A percentile compares a stretch with the other conserved stretches of the same genome.
These are phyloP conservation scores for Hypoxylon fuscum DNA, from an alignment of 495 filamentous ascomycete species.

Conservation along the genomic window DNA sequence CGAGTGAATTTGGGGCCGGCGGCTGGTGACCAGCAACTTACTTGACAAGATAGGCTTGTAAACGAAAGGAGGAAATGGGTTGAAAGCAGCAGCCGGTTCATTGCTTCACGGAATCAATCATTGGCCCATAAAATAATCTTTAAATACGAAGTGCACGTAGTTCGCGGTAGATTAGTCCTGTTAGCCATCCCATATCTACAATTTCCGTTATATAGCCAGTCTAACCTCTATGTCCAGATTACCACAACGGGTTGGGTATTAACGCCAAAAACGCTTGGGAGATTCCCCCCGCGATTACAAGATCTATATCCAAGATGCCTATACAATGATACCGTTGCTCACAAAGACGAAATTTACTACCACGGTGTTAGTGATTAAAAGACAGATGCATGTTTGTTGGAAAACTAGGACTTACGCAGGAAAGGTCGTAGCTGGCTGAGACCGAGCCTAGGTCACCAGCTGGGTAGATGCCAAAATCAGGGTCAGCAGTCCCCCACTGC, in stretches of 20 bases:
- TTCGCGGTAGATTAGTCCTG: constrained; percentile 10
- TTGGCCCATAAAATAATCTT: background rate
- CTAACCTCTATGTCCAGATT: constrained; percentile 22
- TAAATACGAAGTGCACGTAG: background rate
- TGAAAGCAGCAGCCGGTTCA: too few species aligned
- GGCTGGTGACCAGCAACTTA: too few species aligned
- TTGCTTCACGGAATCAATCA: background rate
- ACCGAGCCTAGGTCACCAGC: constrained; percentile 49
- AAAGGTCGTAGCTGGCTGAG: constrained; percentile 65
- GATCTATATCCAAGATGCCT: constrained; percentile 26
- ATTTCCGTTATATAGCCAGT: background rate
- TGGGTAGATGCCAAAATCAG: constrained; percentile 68
- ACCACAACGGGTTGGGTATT: constrained; percentile 9
- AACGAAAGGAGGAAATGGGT: background rate
- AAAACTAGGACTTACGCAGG: constrained; percentile 47
- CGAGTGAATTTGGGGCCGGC: too few species aligned
- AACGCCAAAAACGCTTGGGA: constrained; percentile 16
- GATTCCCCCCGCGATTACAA: constrained; percentile 9
- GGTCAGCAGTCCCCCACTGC: constrained; percentile 60
- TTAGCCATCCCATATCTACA: background rate
- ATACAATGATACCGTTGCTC: background rate
- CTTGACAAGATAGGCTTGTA: too few species aligned
- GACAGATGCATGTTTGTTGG: background rate
- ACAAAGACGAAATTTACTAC: constrained; percentile 4
- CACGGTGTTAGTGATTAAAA: constrained; percentile 1